Evolutionary conservation across 2,329 filamentous ascomycete genomes (phyloP).

Genomic region (Colletotrichum karsti): DNA sequence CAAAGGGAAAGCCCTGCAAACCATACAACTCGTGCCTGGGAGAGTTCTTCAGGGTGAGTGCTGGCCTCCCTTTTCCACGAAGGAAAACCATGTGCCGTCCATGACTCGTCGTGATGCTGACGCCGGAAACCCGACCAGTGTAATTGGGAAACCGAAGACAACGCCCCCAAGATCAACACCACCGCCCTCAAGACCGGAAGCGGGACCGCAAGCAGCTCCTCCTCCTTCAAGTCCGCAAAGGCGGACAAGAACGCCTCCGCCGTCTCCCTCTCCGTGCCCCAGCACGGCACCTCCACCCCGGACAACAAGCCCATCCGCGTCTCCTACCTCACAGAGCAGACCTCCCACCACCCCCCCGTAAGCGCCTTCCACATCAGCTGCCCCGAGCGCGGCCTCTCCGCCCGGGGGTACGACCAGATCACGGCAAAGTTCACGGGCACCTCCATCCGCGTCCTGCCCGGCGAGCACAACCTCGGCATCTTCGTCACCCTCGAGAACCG

Average conservation of each 20-base stretch:
- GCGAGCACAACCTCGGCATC: constrained; percentile 94
- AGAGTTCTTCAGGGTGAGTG: constrained; percentile 91
- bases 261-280: constrained; percentile 60
- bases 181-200: constrained; percentile 48
- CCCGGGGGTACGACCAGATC: constrained; percentile 93
- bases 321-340: constrained; percentile 97
- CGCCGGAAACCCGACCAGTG: constrained; percentile 74
- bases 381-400: constrained; percentile 87
- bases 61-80: background rate
- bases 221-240: constrained; percentile 54
- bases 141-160: constrained; percentile 92
- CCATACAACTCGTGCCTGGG: constrained; percentile 97
- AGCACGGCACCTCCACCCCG: constrained; percentile 50
- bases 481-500: constrained; percentile 87
- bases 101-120: constrained; percentile 9
- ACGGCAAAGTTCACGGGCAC: constrained; percentile 98
- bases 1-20: constrained; percentile 98
- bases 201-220: constrained; percentile 51
- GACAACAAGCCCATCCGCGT: constrained; percentile 73
- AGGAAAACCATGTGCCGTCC: background rate
- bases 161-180: constrained; percentile 71
- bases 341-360: constrained; percentile 95
- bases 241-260: constrained; percentile 56
- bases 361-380: constrained; percentile 96
- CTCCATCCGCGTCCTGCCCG: constrained; percentile 88